A percentile compares a stretch with the other conserved stretches of the same genome.
These are phyloP conservation scores for Nakataea oryzae DNA, from an alignment of 2,329 filamentous ascomycete species.

Conservation along the genomic window DNA sequence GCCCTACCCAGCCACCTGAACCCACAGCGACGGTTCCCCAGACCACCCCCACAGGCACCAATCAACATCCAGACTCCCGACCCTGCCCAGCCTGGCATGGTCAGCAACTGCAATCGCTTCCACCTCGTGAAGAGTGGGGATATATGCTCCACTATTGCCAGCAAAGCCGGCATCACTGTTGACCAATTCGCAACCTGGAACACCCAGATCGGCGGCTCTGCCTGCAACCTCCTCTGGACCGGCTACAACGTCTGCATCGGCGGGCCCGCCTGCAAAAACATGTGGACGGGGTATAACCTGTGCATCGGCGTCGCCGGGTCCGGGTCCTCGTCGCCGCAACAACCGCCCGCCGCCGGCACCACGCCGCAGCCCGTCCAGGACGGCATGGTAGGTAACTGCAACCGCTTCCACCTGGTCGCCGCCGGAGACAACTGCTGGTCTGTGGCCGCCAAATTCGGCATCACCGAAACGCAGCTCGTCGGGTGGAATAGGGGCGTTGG, in stretches of 20 bases:
- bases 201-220: background rate
- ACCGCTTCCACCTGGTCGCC: conserved; percentile 3
- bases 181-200: conserved; percentile 3
- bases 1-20: no score
- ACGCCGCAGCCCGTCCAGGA: conserved; percentile 5
- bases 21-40: no score
- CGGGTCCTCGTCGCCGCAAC: no score
- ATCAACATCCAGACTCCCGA: background rate
- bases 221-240: conserved; percentile 2
- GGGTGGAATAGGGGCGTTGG: conserved; percentile 5
- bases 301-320: conserved; percentile 10
- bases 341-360: background rate
- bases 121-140: conserved; percentile 1
- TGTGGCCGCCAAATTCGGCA: background rate
- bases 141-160: conserved; percentile 1
- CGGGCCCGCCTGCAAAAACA: conserved; percentile 3
- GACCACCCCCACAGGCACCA: background rate
- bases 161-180: background rate
- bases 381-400: conserved; percentile 5
- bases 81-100: conserved; percentile 4
- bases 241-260: conserved; percentile 5
- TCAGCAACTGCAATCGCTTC: conserved; percentile 3
- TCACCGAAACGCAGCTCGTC: conserved; percentile 3
- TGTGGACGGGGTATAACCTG: conserved; percentile 9
- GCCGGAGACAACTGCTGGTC: conserved; percentile 4